Base-by-base conservation (phyloP, 2,329 filamentous ascomycete species). In the Clarireedia sp. region DNA sequence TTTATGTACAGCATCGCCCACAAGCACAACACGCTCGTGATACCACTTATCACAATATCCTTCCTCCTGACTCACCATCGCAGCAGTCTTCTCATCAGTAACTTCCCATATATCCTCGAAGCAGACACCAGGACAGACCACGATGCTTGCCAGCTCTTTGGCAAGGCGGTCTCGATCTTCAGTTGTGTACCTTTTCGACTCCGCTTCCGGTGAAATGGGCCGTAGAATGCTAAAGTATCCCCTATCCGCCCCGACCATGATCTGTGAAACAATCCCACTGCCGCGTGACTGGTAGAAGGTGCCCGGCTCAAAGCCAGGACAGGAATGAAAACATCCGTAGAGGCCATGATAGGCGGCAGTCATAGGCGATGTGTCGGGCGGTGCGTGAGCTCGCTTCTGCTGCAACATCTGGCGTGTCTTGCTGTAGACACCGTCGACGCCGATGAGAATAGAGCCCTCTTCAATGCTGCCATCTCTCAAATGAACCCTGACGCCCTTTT, bases 401-500 rank as follows among this genome's bases (percentile, higher is more conserved):
- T 21, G 43, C 51, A 48, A 45, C 43, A 36, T 46, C 17, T 33
- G 19, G 9, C 37, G 50, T 12, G 21, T 36, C 7, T 45, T 23
- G 10, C 37, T 26, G 19, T 45, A 24, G 9, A 45, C 24, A 16
- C 40, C 46, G 17, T 48, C 46, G 29, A n/a, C 24, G 17, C 46
- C 46, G 19, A 48, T 43, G 2, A 43, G 14, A 44, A 45, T 52
- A 33, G 19, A 26, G 9, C 50, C 71, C 3, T 59, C 62, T 12
- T 67, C 56, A 14, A 57, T 63, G 3, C 54, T 61, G 10, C 69
- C 67, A 55, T 70, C 40, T 29, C 19, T 21, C 3, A 52, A 21
- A 8, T 41, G 21, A 1, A 45, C 50, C n/a, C 45, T 23, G 5
- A 52, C 50, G 5, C 38, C 40, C 5, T 52, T 40, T 8, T 1